Conservation (phyloP, 371 early-diverging fungal species). For the Choanephora cucurbitarum region DNA sequence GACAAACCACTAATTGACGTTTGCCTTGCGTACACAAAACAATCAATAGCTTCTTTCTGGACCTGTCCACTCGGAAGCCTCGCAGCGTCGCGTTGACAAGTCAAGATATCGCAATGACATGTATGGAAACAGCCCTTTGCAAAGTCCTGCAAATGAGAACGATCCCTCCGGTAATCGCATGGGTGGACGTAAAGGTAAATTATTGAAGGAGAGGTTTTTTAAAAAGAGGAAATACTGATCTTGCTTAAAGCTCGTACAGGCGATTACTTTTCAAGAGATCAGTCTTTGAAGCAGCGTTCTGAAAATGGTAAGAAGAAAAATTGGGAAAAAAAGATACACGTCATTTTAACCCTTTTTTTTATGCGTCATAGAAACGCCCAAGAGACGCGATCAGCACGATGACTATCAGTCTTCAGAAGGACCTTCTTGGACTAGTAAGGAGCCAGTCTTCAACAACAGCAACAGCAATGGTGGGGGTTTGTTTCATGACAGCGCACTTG, state of each 20-base stretch:
- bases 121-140: constrained; percentile 35
- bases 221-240: not conserved
- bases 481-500: constrained; percentile 11
- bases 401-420: constrained; percentile 10
- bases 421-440: not conserved
- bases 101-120: constrained; percentile 29
- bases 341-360: not conserved
- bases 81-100: constrained; percentile 39
- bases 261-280: constrained; percentile 29
- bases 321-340: not conserved
- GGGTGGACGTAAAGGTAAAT: constrained; percentile 21
- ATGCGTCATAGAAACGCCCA: constrained; percentile 12
- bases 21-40: not conserved
- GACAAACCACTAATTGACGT: not conserved
- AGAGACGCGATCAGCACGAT: constrained; percentile 18
- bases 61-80: constrained; percentile 55
- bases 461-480: constrained; percentile 8
- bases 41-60: constrained; percentile 48
- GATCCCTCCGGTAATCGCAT: constrained; percentile 21
- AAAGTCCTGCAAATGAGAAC: constrained; percentile 45
- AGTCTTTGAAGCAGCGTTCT: constrained; percentile 16
- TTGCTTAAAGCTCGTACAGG: constrained; percentile 16
- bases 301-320: constrained; percentile 18
- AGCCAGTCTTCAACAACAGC: not conserved
- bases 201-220: no score